Conservation (phyloP, 1,139 yeast genomes). For the Lodderomyces metapsilosis region DNA sequence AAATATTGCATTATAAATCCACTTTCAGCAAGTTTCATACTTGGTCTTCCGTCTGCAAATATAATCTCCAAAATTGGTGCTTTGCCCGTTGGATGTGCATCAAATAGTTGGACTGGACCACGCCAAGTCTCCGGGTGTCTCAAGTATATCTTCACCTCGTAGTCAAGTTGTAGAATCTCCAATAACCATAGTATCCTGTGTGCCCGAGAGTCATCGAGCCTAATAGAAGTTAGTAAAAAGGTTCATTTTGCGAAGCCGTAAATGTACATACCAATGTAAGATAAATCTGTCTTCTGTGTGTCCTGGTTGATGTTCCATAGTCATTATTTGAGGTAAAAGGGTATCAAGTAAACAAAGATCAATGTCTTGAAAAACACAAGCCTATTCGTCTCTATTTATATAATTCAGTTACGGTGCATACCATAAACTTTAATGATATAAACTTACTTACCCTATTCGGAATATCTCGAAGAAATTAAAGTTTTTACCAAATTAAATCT, state of each 20-base stretch:
- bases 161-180: constrained; percentile 51
- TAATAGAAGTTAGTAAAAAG: constrained; percentile 11
- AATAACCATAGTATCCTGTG: constrained; percentile 55
- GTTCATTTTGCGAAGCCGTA: not conserved
- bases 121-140: constrained; percentile 46
- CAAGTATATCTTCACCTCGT: constrained; percentile 49
- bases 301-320: constrained; percentile 7
- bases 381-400: not conserved
- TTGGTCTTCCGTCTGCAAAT: constrained; percentile 43
- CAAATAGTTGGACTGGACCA: constrained; percentile 44
- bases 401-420: not conserved
- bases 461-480: not conserved
- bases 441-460: not conserved
- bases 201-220: constrained; percentile 55
- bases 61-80: constrained; percentile 51
- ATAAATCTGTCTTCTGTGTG: constrained; percentile 23
- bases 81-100: constrained; percentile 58
- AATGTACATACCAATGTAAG: constrained; percentile 29
- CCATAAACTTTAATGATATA: not conserved
- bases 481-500: not conserved
- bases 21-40: constrained; percentile 41
- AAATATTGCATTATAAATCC: constrained; percentile 49
- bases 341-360: not conserved
- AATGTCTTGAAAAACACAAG: too few species aligned
- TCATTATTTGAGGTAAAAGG: constrained; percentile 1